Conservation (phyloP, 192 early-diverging fungal species). For the Backusella tuberculispora region DNA sequence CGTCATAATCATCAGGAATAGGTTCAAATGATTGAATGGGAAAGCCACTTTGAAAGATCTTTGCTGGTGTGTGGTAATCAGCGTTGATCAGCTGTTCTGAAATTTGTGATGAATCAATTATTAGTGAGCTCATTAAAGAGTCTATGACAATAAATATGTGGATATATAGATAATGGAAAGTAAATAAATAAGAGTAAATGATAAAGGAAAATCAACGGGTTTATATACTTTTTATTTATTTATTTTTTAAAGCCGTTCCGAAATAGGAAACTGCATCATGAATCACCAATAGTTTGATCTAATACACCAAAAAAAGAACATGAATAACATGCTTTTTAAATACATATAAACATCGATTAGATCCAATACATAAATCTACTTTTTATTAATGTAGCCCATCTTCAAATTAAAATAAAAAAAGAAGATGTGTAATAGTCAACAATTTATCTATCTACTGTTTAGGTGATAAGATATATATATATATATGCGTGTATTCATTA, state of each 20-base stretch:
- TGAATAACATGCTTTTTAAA: neutral
- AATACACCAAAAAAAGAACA: neutral
- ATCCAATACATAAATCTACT: neutral
- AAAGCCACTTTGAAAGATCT: conserved; percentile 28
- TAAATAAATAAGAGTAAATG: neutral
- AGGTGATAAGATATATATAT: neutral
- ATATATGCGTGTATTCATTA: neutral
- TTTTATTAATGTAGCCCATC: neutral
- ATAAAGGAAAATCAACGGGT: neutral
- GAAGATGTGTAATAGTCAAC: neutral
- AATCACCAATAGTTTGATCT: neutral
- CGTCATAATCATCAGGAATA: neutral
- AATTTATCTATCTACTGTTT: neutral
- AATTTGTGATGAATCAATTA: conserved; percentile 14
- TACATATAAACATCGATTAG: neutral
- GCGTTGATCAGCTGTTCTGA: conserved; percentile 25
- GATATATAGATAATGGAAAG: neutral
- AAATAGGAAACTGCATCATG: conserved; percentile 4
- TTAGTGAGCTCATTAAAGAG: conserved; percentile 1
- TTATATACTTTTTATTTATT: neutral
- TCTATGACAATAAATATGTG: neutral
- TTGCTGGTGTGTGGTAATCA: conserved; percentile 37
- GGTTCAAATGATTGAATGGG: conserved; percentile 33
- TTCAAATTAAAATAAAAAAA: neutral
- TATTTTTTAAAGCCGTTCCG: neutral